Evolutionary conservation across 2,329 filamentous ascomycete genomes (phyloP), one percentile per base, ranked within the genome.

Genomic region (Alternaria ventricosa): DNA sequence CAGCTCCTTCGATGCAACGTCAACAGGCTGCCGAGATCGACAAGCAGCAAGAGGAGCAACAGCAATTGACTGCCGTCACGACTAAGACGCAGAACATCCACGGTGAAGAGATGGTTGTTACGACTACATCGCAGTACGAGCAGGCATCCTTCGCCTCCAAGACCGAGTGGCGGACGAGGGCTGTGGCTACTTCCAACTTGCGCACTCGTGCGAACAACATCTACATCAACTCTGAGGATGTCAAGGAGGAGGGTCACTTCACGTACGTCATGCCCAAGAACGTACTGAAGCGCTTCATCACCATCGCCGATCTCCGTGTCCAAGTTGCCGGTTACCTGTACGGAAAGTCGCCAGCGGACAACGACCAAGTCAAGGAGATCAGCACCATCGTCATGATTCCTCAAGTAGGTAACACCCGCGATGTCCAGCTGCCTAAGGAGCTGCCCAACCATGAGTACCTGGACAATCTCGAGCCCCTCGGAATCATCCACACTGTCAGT

Each of bases 181-280:
- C 96, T 30, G 97, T 99, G 76, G 96, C 96, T 9, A 97, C 96
- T 3, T 96, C 94, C 23, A 99, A 99, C 80, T 84, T 99, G 68
- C 91, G 95, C 49, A 97, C 94, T 51, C 87, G 96, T 69, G 89
- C 96, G 54, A 99, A 98, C 87, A 97, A 99, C 82, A 97, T 99
- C 75, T 99, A 98, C 81, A 96, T 99, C 72, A 97, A 96, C 8
- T 96, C 94, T 0, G 94, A 97, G 57, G 96, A 98, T 78, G 92
- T 95, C 69, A 92, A 94, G 57, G 88, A 96, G 68, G 94, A 97
- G 64, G 93, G 94, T 43, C 87, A 90, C 74, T 91, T 92, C 77
- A 99, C 95, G 1, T 99, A 98, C 75, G 92, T 99, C 75, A 97
- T 99, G 93, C 96, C 96, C 1, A 99, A 98, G 88, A 99, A 99